These are phyloP conservation scores for Cercophora newfieldiana DNA, from an alignment of 495 filamentous ascomycete species.

Conservation along the genomic window DNA sequence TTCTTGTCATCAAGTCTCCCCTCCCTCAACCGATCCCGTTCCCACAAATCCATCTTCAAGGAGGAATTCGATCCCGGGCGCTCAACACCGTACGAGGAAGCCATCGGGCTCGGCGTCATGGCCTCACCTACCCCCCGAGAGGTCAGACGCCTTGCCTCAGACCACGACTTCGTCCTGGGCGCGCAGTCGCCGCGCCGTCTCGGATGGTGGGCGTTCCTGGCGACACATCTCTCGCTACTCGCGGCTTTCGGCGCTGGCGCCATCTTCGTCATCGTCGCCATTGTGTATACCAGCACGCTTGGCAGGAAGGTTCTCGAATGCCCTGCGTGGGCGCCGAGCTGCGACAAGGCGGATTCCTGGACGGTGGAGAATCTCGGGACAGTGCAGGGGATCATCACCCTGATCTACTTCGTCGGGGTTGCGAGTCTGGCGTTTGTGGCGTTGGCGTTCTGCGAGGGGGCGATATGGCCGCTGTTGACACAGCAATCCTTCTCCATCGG, in stretches of 20 bases:
- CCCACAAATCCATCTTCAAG: constrained; percentile 31
- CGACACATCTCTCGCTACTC: constrained; percentile 28
- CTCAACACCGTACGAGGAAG: constrained; percentile 9
- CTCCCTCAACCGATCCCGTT: constrained; percentile 23
- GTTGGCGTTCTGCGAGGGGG: constrained; percentile 25
- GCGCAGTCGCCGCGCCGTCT: constrained; percentile 23
- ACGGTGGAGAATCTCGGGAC: constrained; percentile 29
- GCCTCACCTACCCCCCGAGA: constrained; percentile 27
- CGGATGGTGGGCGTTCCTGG: constrained; percentile 30
- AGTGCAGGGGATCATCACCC: constrained; percentile 33
- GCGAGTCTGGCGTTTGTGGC: constrained; percentile 24
- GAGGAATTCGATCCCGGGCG: constrained; percentile 29
- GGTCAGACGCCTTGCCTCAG: constrained; percentile 30
- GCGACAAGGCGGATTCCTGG: constrained; percentile 25
- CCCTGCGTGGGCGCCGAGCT: constrained; percentile 28
- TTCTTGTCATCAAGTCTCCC: constrained; percentile 8
- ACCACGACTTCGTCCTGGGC: constrained; percentile 32
- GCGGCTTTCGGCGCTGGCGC: constrained; percentile 25
- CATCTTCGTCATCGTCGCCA: constrained; percentile 27
- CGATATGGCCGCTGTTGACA: constrained; percentile 31
- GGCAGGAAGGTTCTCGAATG: constrained; percentile 31
- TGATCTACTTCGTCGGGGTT: constrained; percentile 32
- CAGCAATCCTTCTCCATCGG: constrained; percentile 28
- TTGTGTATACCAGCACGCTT: constrained; percentile 26
- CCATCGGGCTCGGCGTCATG: constrained; percentile 19